Evolutionary conservation across 306 rosid species (phyloP), one percentile per base, ranked within the genome.

Genomic region (Cicer chorassanicum): DNA sequence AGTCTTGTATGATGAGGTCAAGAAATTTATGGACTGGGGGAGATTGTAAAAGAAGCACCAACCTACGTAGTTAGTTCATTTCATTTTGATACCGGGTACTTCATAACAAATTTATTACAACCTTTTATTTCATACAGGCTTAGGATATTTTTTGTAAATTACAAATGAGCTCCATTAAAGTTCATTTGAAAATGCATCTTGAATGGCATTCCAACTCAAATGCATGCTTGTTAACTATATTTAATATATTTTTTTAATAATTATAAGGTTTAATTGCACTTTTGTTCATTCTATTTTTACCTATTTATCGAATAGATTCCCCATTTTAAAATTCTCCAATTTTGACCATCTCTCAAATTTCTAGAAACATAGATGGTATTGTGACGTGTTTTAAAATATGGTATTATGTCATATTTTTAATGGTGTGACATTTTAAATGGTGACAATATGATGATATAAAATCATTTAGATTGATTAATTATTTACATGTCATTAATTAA

Each of bases 1-100:
- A 81, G 99, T 94, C 79, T 86, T 94, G 86, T 94, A 92, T 55
- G 99, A 94, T 1, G 99, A 94, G 83, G 82, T 94, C 57, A 94
- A 87, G 88, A 92, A 86, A 84, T 87, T 92, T 54, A 81, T 92
- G 93, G 79, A 86, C 45, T 84, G 92, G 97, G 93, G 89, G 42
- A 13, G 70, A 49, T 86, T 89, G 77, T 87, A 73, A 82, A 80
- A 76, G 61, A 18, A 50, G 61, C 24, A 45, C 44, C 66, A 53
- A 8, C 12, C 15, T 73, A 56, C 48, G 4, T 66, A 38, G 21
- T 62, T 48, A 49, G 42, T 61, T 79, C 69, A 61, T 45, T 73
- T 38, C 73, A 56, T 72, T 83, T 67, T 65, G 69, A 64, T 68
- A 73, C 66, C 71, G 19, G 41, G 24, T 65, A 72, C 63, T 65